Evolutionary conservation across 2,329 filamentous ascomycete genomes (phyloP).

Genomic region (Penicillium sp.): DNA sequence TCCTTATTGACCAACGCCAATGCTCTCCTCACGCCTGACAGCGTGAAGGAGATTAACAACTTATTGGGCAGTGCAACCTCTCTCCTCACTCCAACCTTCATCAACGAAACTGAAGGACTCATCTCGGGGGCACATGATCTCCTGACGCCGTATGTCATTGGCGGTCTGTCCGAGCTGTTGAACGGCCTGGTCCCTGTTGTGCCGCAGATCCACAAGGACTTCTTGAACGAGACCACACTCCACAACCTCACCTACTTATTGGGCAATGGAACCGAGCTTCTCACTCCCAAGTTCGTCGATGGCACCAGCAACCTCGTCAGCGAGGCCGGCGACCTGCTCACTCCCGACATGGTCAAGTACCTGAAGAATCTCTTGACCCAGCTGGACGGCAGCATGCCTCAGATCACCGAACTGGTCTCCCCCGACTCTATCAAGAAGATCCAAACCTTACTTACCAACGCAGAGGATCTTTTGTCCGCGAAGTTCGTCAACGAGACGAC

Average conservation of each 20-base stretch:
- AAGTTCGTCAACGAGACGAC: conserved; percentile 32
- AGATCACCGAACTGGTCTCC: conserved; percentile 32
- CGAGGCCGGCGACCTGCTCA: conserved; percentile 33
- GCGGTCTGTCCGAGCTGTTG: conserved; percentile 26
- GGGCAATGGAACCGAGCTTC: conserved; percentile 33
- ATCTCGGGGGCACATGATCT: conserved; percentile 24
- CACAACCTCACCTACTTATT: conserved; percentile 32
- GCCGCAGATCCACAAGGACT: conserved; percentile 26
- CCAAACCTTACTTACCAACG: conserved; percentile 20
- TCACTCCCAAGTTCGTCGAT: conserved; percentile 35
- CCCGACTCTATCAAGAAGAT: conserved; percentile 29
- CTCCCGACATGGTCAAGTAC: conserved; percentile 29
- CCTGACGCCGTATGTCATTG: conserved; percentile 20
- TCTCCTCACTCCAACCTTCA: conserved; percentile 24
- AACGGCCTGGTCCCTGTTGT: conserved; percentile 23
- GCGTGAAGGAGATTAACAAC: conserved; percentile 15
- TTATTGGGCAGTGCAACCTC: conserved; percentile 26
- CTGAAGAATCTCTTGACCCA: conserved; percentile 29
- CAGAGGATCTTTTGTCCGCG: background rate
- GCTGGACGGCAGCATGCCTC: conserved; percentile 32
- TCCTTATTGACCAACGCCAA: conserved; percentile 19
- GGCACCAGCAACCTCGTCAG: conserved; percentile 33
- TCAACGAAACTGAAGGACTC: conserved; percentile 25
- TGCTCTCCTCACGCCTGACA: conserved; percentile 19
- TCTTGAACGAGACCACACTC: conserved; percentile 30